A percentile compares a stretch with the other conserved stretches of the same genome.
phyloP scores from a whole-genome alignment of 805 yeast genomes.

The Myxozyma vanderwaltii region DNA sequence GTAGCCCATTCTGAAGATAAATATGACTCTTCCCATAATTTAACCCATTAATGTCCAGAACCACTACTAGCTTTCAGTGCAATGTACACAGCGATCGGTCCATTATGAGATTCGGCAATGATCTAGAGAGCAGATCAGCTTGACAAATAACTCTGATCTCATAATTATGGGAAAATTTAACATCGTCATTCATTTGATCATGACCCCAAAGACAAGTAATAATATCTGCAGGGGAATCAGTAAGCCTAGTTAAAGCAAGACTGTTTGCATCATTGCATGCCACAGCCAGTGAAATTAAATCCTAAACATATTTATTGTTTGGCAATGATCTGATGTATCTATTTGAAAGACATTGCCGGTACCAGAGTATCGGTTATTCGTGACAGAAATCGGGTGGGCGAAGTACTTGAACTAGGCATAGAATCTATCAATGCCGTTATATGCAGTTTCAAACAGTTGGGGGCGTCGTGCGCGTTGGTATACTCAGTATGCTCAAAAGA shows the following conservation, averaged over 20 bases:
- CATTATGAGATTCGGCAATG: slow-evolving; percentile 21
- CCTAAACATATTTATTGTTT: slow-evolving; percentile 24
- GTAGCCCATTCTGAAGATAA: slow-evolving; percentile 18
- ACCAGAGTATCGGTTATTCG: no score
- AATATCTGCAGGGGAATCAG: slow-evolving; percentile 23
- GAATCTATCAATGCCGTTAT: slow-evolving; percentile 2
- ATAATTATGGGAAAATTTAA: background rate
- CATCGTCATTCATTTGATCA: slow-evolving; percentile 19
- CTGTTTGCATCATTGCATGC: slow-evolving; percentile 22
- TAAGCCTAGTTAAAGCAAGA: slow-evolving; percentile 13
- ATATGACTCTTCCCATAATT: slow-evolving; percentile 27
- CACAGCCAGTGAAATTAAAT: slow-evolving; percentile 15
- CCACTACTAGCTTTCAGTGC: slow-evolving; percentile 17
- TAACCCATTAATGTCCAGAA: slow-evolving; percentile 21
- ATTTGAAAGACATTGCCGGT: no score
- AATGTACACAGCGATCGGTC: slow-evolving; percentile 27
- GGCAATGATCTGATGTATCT: slow-evolving; percentile 18
- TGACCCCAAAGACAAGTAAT: slow-evolving; percentile 24
- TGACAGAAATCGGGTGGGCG: no score
- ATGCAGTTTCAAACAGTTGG: no score
- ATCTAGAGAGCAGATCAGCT: background rate
- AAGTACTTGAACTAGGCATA: slow-evolving; percentile 1
- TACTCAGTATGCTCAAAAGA: no score
- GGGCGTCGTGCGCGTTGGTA: no score
- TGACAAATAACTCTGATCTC: background rate